Base-by-base conservation (phyloP, 2,329 filamentous ascomycete species). In the Pseudogymnoascus sp. region DNA sequence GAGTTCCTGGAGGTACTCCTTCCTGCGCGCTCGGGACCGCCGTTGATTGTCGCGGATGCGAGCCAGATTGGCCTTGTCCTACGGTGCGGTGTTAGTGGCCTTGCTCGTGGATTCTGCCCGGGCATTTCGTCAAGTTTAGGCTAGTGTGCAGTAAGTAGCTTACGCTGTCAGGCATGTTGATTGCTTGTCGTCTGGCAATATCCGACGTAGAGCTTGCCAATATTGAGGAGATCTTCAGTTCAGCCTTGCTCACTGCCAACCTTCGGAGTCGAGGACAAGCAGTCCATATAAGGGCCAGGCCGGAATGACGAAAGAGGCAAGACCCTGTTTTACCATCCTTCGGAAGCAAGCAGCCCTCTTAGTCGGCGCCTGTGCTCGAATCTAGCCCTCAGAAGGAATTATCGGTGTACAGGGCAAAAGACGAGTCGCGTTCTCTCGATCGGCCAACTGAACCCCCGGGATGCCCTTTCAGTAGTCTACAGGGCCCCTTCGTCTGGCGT, bases 11-110 rank as follows among this genome's bases (percentile, higher is more conserved):
- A 90, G 74, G 68, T 91, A 90, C 68, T 89, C 86, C 74, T 87
- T 89, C 64, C 84, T 80, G 34, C 87, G 80, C 48, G 86, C 86
- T 59, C 88, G 83, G n/a, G 85, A 89, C 63, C 87, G 83, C 60
- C 88, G 79, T 70, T 91, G 88, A 67, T 91, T 92, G 67, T 91
- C 85, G 64, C 88, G 81, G 65, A 90, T 85, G 61, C 87, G 84
- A 52, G 81, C 79, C 33, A 72, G 68, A 59, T 73, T 71, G 38
- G 65, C 65, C 63, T 70, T 70, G 48, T 62, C 45, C 60, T 64
- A 59, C 41, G 45, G 26, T 52, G 45, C 45, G 45, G 45, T 52
- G 45, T 52, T 52, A 52, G 45, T 52, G 45, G 45, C 26, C 45
- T 33, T 52, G 45, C 45, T 52, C 45, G 41, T 30, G 45, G 45